phyloP scores from a whole-genome alignment of 2,329 filamentous ascomycete species.

The Colletotrichum lentis region DNA sequence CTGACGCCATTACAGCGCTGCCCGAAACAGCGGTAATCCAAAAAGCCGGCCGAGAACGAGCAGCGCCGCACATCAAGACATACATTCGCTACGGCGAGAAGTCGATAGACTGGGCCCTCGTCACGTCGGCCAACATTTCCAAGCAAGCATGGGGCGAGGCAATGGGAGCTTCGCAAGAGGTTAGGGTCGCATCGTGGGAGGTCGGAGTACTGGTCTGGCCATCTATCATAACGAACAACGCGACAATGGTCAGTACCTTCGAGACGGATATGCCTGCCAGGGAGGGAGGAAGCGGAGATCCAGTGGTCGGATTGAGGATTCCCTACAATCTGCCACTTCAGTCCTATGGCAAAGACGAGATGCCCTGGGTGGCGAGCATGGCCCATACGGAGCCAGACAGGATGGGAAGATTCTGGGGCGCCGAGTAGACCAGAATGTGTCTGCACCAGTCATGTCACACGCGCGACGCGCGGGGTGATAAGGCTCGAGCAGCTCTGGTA shows the following conservation, averaged over 20 bases:
- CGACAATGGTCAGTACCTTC: constrained; percentile 75
- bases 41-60: constrained; percentile 70
- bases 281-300: constrained; percentile 40
- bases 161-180: constrained; percentile 62
- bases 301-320: constrained; percentile 74
- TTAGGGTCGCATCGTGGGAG: constrained; percentile 83
- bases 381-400: constrained; percentile 69
- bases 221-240: constrained; percentile 57
- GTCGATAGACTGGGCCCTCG: constrained; percentile 80
- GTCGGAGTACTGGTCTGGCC: constrained; percentile 87
- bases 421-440: constrained; percentile 4
- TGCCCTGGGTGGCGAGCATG: constrained; percentile 79
- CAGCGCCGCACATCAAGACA: constrained; percentile 89
- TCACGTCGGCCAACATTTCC: constrained; percentile 91
- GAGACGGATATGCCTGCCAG: constrained; percentile 62
- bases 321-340: constrained; percentile 83
- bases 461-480: neutral
- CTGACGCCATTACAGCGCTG: constrained; percentile 42
- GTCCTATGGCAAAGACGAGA: constrained; percentile 68
- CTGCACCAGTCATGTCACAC: constrained; percentile 8
- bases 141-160: constrained; percentile 87
- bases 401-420: constrained; percentile 54
- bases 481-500: constrained; percentile 21
- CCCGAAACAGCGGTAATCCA: constrained; percentile 39
- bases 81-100: constrained; percentile 73